These are phyloP conservation scores for Backusella parvicylindrica DNA, from an alignment of 192 early-diverging fungal species.

Conservation along the genomic window DNA sequence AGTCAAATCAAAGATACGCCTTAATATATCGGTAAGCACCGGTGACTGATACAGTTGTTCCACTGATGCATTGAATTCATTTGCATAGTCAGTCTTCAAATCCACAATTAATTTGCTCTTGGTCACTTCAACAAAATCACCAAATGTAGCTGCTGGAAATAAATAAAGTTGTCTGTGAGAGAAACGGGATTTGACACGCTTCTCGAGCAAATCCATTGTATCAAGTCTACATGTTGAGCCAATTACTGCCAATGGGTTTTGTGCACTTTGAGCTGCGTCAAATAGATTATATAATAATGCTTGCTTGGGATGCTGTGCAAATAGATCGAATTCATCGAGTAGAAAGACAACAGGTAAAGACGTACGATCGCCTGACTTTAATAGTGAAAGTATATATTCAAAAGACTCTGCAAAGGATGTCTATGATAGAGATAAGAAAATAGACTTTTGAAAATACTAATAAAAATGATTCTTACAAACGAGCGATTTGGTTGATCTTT, in stretches of 20 bases:
- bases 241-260: conserved; percentile 83
- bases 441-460: background rate
- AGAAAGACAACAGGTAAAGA: conserved; percentile 78
- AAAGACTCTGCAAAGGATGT: conserved; percentile 73
- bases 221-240: conserved; percentile 82
- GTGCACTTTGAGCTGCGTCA: conserved; percentile 81
- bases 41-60: conserved; percentile 41
- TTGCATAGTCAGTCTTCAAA: conserved; percentile 18
- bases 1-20: conserved; percentile 54
- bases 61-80: conserved; percentile 50
- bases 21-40: conserved; percentile 38
- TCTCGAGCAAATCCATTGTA: conserved; percentile 82
- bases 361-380: conserved; percentile 51
- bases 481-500: conserved; percentile 37
- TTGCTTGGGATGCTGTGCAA: conserved; percentile 91
- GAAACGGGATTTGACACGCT: conserved; percentile 93
- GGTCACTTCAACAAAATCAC: conserved; percentile 58
- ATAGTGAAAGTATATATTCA: conserved; percentile 55
- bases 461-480: background rate
- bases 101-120: conserved; percentile 43
- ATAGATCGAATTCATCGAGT: conserved; percentile 91
- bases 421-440: conserved; percentile 15
- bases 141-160: conserved; percentile 51
- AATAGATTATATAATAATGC: conserved; percentile 92
- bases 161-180: conserved; percentile 82